Percentiles rank a stretch among this genome's conserved stretches.
Conservation (phyloP, 2,329 filamentous ascomycete genomes). For the Claviceps humidiphila region DNA sequence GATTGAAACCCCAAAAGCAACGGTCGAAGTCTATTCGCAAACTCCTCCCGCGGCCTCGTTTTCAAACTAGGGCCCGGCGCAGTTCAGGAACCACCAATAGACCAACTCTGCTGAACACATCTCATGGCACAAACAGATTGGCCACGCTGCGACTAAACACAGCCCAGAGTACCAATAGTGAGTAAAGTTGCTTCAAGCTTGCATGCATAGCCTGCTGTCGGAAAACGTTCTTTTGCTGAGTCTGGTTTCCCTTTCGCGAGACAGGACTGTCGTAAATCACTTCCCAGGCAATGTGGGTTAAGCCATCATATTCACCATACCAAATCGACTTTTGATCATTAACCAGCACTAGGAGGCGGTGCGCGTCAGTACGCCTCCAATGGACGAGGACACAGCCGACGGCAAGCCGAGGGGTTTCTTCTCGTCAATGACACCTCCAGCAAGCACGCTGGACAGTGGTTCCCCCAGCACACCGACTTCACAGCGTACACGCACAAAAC, state of each 20-base stretch:
- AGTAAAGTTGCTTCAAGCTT: background rate
- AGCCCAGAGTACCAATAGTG: conserved; percentile 1
- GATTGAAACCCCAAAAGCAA: conserved; percentile 20
- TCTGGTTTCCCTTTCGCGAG: background rate
- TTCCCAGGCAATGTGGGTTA: conserved; percentile 23
- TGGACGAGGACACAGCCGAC: conserved; percentile 25
- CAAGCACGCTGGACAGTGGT: background rate
- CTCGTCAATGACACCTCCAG: conserved; percentile 23
- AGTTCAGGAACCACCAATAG: conserved; percentile 1
- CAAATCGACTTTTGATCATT: background rate
- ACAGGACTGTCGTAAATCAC: conserved; percentile 10
- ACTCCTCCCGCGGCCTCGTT: conserved; percentile 27
- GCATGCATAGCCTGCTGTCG: background rate
- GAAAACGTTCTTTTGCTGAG: background rate
- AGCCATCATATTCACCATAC: background rate
- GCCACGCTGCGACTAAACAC: background rate
- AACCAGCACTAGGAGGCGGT: conserved; percentile 28
- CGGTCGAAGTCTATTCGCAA: conserved; percentile 19
- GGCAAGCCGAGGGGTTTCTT: conserved; percentile 29
- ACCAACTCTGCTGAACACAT: background rate
- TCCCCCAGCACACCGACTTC: conserved; percentile 2
- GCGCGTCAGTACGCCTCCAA: conserved; percentile 33
- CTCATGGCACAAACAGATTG: conserved; percentile 1
- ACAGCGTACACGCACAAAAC: conserved; percentile 8
- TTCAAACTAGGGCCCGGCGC: conserved; percentile 23